phyloP scores from a whole-genome alignment of 768 basidiomycete genomes.

The Mycena haematopus region DNA sequence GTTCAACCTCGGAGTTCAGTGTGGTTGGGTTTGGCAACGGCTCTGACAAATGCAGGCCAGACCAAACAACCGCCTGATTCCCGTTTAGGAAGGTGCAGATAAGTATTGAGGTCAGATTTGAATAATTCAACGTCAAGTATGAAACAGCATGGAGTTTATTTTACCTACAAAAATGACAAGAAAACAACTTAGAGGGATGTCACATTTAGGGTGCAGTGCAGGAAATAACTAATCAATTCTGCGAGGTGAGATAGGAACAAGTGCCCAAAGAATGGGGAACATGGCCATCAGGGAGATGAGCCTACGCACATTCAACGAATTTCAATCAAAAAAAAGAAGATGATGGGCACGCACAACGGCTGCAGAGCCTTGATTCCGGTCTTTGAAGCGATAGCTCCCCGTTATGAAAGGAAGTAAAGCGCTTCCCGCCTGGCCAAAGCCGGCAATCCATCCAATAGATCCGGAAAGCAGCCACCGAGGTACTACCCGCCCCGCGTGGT shows the following conservation, averaged over 20 bases:
- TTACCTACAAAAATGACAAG: no score
- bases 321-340: slow-evolving; percentile 7
- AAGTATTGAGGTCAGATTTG: no score
- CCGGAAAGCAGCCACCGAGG: slow-evolving; percentile 72
- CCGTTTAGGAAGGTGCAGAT: slow-evolving; percentile 9
- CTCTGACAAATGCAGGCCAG: background rate
- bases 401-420: slow-evolving; percentile 77
- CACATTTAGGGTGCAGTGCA: no score
- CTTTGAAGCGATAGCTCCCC: slow-evolving; percentile 66
- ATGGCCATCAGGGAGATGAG: slow-evolving; percentile 66
- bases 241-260: slow-evolving; percentile 7
- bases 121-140: background rate
- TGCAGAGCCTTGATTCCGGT: slow-evolving; percentile 50
- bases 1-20: slow-evolving; percentile 1
- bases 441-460: slow-evolving; percentile 71
- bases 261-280: slow-evolving; percentile 39
- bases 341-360: background rate
- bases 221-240: slow-evolving; percentile 10
- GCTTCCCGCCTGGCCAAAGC: slow-evolving; percentile 73
- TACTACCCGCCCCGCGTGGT: slow-evolving; percentile 62
- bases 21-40: slow-evolving; percentile 1
- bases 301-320: slow-evolving; percentile 37
- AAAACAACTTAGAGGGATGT: no score
- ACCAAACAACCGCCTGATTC: slow-evolving; percentile 16
- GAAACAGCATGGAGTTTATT: no score